Percentiles rank a stretch among this genome's conserved stretches.
phyloP scores from a whole-genome alignment of 768 basidiomycete genomes.

The Agrocybe pediades region DNA sequence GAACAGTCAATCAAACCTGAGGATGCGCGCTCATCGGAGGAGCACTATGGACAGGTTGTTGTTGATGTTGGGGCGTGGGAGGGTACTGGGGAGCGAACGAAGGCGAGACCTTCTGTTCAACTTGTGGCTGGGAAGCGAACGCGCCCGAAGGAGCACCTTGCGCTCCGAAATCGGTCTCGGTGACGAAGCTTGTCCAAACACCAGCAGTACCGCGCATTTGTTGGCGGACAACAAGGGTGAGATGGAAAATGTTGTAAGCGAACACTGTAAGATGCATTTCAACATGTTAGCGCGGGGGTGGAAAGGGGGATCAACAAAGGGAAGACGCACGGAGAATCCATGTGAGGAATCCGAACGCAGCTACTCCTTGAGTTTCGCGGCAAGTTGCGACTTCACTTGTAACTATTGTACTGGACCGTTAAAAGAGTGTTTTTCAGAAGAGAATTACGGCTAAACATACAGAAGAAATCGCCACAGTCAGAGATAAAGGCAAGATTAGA shows the following conservation, averaged over 20 bases:
- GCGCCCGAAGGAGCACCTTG: neutral
- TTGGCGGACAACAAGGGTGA: neutral
- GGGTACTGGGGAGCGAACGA: neutral
- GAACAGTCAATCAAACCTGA: no score
- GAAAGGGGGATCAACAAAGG: neutral
- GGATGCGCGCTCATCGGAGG: no score
- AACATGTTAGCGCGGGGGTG: neutral
- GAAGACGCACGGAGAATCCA: neutral
- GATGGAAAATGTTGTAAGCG: neutral
- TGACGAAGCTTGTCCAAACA: neutral
- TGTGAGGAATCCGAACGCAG: neutral
- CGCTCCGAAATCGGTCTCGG: neutral
- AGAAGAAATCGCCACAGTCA: neutral
- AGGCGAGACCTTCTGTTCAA: neutral
- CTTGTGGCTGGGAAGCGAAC: neutral
- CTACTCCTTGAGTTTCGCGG: neutral
- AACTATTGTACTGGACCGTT: neutral
- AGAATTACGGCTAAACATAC: no score
- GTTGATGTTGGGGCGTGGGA: neutral
- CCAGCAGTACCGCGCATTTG: neutral
- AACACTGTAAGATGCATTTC: neutral
- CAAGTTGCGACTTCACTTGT: neutral
- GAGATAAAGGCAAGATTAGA: neutral
- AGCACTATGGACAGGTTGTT: no score
- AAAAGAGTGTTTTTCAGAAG: no score